A percentile compares a stretch with the other conserved stretches of the same genome.
These are phyloP conservation scores for Fusarium subtropicale DNA, from an alignment of 2,329 filamentous ascomycete genomes.

Conservation along the genomic window DNA sequence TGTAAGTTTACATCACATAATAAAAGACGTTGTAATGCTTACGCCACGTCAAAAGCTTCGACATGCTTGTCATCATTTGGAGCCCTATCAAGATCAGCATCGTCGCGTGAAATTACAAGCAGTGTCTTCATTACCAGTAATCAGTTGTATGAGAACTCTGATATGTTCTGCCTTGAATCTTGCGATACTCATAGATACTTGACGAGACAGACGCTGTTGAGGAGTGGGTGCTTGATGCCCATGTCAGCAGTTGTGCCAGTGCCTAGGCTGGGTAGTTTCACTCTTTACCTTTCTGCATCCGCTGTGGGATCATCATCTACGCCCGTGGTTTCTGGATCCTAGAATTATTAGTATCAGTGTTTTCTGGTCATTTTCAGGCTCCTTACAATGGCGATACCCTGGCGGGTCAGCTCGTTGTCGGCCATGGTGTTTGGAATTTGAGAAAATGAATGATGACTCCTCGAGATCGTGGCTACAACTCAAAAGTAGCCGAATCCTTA, in stretches of 20 bases:
- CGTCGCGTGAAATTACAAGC: too few relatives aligned
- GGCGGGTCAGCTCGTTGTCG: neutral
- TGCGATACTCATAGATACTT: constrained; percentile 27
- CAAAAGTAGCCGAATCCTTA: neutral
- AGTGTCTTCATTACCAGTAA: constrained; percentile 10
- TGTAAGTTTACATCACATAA: neutral
- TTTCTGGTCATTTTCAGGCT: rapidly evolving
- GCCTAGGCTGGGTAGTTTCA: rapidly evolving
- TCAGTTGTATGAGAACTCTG: constrained; percentile 30
- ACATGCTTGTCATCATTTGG: constrained; percentile 34
- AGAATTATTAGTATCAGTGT: neutral
- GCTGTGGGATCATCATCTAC: neutral
- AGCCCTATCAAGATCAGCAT: constrained; percentile 8
- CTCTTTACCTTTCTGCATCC: constrained; percentile 16
- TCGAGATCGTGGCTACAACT: neutral
- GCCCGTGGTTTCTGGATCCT: neutral
- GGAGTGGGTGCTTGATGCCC: neutral
- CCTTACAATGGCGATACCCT: neutral
- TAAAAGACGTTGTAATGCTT: neutral
- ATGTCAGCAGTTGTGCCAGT: neutral
- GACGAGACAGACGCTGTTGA: constrained; percentile 26
- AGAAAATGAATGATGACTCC: neutral
- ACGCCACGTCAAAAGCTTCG: constrained; percentile 34
- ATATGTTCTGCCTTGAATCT: constrained; percentile 29
- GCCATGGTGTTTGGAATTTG: neutral